Conservation (phyloP, 2,329 filamentous ascomycete genomes). For the Arthrobotrys pseudoclavata region DNA sequence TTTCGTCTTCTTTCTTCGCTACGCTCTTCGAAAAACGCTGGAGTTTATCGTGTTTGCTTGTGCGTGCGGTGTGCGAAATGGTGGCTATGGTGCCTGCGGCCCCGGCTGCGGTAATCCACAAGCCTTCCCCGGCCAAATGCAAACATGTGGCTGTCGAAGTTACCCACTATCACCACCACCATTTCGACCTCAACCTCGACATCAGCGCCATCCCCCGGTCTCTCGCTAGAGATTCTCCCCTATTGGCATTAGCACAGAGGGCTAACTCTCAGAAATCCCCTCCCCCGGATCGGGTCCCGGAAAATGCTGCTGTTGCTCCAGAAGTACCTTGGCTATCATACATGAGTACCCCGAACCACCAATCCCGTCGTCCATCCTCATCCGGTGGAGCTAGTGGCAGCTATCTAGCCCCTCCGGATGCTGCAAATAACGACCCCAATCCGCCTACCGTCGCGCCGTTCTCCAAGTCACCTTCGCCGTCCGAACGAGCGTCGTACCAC, state of each 20-base stretch:
- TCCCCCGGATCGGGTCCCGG: slow-evolving; percentile 18
- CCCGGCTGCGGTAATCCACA: slow-evolving; percentile 50
- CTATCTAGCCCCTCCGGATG: slow-evolving; percentile 48
- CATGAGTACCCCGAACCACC: slow-evolving; percentile 51
- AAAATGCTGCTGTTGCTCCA: slow-evolving; percentile 46
- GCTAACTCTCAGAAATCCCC: slow-evolving; percentile 25
- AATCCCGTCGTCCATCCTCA: slow-evolving; percentile 37
- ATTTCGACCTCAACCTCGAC: slow-evolving; percentile 33
- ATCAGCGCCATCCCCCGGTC: slow-evolving; percentile 43
- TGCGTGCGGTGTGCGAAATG: slow-evolving; percentile 21
- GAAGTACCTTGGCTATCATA: slow-evolving; percentile 59
- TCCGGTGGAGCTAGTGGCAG: slow-evolving; percentile 43
- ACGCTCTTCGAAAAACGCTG: background rate
- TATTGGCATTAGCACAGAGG: slow-evolving; percentile 33
- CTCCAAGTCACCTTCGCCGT: slow-evolving; percentile 79
- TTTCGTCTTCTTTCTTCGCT: background rate
- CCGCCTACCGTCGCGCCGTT: slow-evolving; percentile 89
- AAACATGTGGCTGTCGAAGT: slow-evolving; percentile 45
- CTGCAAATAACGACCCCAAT: slow-evolving; percentile 65
- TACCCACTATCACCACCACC: slow-evolving; percentile 53
- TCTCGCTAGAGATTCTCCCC: slow-evolving; percentile 46
- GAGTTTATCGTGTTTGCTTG: background rate
- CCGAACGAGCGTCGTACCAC: slow-evolving; percentile 88
- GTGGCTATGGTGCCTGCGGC: slow-evolving; percentile 40
- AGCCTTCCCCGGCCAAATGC: slow-evolving; percentile 36